Conservation (phyloP, 495 filamentous ascomycete genomes). For the Penicillium diatomitis region DNA sequence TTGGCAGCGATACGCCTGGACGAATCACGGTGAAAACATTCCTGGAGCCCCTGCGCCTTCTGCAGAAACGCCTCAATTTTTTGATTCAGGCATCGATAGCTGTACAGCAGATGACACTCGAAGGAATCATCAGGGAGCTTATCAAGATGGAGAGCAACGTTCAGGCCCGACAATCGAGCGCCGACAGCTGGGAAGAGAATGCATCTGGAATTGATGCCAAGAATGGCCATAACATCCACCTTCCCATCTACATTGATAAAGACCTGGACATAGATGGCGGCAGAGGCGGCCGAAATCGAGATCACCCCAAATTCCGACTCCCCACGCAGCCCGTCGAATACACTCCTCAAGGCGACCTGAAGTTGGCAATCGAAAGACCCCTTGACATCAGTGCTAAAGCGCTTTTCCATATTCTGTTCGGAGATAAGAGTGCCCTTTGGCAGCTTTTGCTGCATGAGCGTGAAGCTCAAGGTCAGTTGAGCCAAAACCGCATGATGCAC, state of each 20-base stretch:
- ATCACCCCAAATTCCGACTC: slow-evolving; percentile 69
- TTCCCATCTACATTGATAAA: slow-evolving; percentile 54
- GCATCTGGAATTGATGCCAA: slow-evolving; percentile 43
- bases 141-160: slow-evolving; percentile 61
- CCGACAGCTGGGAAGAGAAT: slow-evolving; percentile 91
- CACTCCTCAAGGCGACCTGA: slow-evolving; percentile 70
- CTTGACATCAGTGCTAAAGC: slow-evolving; percentile 88
- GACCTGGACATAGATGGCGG: slow-evolving; percentile 43
- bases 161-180: slow-evolving; percentile 55
- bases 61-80: slow-evolving; percentile 77
- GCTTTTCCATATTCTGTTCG: slow-evolving; percentile 91
- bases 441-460: slow-evolving; percentile 83
- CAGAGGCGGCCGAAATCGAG: slow-evolving; percentile 35
- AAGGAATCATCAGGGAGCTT: slow-evolving; percentile 55
- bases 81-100: slow-evolving; percentile 66
- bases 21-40: slow-evolving; percentile 84
- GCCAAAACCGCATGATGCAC: no score
- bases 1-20: slow-evolving; percentile 53
- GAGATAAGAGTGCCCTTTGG: slow-evolving; percentile 90
- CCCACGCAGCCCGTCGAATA: slow-evolving; percentile 75
- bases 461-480: slow-evolving; percentile 52
- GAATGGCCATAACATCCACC: slow-evolving; percentile 43
- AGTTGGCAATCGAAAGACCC: slow-evolving; percentile 58
- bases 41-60: slow-evolving; percentile 72
- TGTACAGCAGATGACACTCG: slow-evolving; percentile 51